Evolutionary conservation across 305 asterid species (phyloP), one percentile per base, ranked within the genome.

Genomic region (Fraxinus nigra): DNA sequence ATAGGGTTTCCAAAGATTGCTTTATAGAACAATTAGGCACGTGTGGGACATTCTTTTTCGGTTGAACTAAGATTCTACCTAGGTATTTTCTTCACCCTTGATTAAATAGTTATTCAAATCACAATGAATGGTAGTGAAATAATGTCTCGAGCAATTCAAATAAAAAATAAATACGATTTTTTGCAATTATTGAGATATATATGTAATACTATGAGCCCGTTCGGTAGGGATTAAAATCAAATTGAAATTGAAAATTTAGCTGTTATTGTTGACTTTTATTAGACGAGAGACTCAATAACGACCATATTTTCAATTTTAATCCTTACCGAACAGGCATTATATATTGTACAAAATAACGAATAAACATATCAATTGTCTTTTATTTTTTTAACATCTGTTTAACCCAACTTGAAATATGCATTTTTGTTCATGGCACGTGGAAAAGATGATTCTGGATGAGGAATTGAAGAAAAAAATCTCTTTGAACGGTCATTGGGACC

Each of bases 401-500:
- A 38, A 38, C 46, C 46, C 46, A 38, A 38, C 74, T 24, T 28
- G 35, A 67, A 67, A 24, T 5, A 9, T 69, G 37, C 33, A 11
- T 10, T 69, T 28, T 67, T 10, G n/a, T 24, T 24, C 33, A 10
- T 69, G 37, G 40, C 38, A 69, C 10, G 75, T 13, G 38, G 75
- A 69, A 69, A 69, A 26, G 38, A 69, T 30, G 22, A 67, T 67
- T 1, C 20, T 1, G 22, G 38, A 30, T 69, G 22, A 30, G 72
- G 33, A 24, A 3, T 24, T 3, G 34, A 24, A 22, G 33, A 26
- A 33, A 11, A 11, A 69, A 1, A 4, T 69, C 8, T 28, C 63
- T 33, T 11, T 67, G 82, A 82, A 46, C 81, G 83, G 81, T 74
- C 80, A 38, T 18, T 32, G 78, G 83, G 84, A 33, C 63, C 86